Conservation (phyloP, 768 basidiomycete species). For the Hericium rajendrae region DNA sequence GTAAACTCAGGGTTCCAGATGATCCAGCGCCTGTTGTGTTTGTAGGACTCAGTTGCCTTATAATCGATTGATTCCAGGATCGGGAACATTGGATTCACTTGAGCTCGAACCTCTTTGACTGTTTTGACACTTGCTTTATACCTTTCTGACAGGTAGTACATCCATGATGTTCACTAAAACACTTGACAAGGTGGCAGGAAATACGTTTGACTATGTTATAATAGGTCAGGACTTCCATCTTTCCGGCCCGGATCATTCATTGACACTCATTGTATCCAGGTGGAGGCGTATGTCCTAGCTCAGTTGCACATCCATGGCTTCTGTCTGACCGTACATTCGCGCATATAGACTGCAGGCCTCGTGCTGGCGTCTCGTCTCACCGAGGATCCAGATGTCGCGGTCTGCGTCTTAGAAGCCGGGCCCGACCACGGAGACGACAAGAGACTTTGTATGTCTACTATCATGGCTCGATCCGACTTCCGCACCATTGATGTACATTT, state of each 20-base stretch:
- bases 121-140: too few species aligned
- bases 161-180: too few species aligned
- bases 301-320: neutral
- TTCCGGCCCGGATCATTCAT: neutral
- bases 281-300: neutral
- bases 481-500: neutral
- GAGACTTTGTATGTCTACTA: conserved; percentile 1
- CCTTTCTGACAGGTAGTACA: too few species aligned
- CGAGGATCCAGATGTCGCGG: conserved; percentile 9
- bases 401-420: conserved; percentile 12
- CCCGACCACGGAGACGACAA: conserved; percentile 3
- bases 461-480: neutral
- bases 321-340: neutral
- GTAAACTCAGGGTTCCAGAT: too few species aligned
- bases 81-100: too few species aligned
- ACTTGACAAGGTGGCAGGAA: neutral
- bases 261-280: neutral
- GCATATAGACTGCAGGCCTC: conserved; percentile 8
- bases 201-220: neutral
- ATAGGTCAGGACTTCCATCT: neutral
- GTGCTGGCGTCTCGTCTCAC: conserved; percentile 12
- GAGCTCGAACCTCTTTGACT: too few species aligned
- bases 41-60: too few species aligned
- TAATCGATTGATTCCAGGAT: too few species aligned
- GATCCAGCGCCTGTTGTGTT: too few species aligned